Conservation (phyloP, 1,139 yeast species). For the Protomyces pachydermus region DNA sequence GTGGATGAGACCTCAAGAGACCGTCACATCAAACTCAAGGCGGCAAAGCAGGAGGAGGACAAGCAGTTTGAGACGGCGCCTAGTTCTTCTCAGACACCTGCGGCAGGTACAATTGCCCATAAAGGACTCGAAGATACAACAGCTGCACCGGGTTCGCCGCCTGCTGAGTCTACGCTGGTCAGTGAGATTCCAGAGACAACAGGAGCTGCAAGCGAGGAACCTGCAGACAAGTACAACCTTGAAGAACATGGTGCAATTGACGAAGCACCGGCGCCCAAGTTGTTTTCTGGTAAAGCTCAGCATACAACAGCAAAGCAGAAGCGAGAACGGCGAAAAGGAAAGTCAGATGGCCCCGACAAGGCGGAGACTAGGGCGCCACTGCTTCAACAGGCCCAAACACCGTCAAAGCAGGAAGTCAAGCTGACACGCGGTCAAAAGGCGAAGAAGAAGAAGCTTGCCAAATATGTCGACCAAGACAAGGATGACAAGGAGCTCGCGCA, state of each 20-base stretch:
- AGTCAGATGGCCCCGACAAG: not conserved
- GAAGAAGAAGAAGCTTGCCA: constrained; percentile 76
- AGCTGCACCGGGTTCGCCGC: not conserved
- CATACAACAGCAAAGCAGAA: constrained; percentile 26
- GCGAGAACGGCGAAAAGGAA: constrained; percentile 19
- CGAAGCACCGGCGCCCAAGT: not conserved
- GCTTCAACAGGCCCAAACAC: constrained; percentile 28
- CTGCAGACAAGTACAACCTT: constrained; percentile 18
- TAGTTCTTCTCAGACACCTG: constrained; percentile 4
- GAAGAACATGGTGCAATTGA: constrained; percentile 21
- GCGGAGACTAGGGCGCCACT: not conserved
- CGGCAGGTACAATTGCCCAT: not conserved
- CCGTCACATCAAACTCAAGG: constrained; percentile 42
- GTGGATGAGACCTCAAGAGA: constrained; percentile 53
- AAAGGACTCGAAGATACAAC: constrained; percentile 1
- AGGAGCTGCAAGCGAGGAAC: not conserved
- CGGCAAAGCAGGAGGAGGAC: constrained; percentile 45
- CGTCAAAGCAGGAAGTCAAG: not conserved
- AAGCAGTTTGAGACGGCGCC: constrained; percentile 34
- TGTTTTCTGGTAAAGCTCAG: constrained; percentile 17
- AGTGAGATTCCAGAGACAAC: not conserved
- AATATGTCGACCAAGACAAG: constrained; percentile 87
- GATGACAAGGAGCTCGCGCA: constrained; percentile 70
- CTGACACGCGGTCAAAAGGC: constrained; percentile 75
- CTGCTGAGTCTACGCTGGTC: not conserved